These are phyloP conservation scores for Trichoderma sp. DNA, from an alignment of 2,329 filamentous ascomycete genomes.

Conservation along the genomic window DNA sequence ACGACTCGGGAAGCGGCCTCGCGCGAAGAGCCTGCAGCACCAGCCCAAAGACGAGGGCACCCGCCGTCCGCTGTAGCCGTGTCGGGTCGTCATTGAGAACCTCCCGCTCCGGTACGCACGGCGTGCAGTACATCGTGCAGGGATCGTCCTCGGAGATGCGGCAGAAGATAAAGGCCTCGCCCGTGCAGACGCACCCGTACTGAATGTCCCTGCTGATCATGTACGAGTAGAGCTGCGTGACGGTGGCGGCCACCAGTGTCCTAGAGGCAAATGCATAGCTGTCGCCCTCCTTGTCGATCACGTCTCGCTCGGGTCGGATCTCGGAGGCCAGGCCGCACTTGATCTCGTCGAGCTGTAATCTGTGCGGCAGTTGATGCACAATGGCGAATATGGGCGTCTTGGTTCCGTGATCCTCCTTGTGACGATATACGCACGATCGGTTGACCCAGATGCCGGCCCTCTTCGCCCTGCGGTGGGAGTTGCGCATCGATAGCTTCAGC, in stretches of 20 bases:
- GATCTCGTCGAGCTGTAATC: conserved; percentile 41
- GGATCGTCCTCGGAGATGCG: conserved; percentile 39
- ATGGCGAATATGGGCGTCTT: conserved; percentile 38
- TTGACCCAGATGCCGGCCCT: conserved; percentile 38
- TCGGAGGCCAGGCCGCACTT: conserved; percentile 39
- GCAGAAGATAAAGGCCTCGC: conserved; percentile 42
- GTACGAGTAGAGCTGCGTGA: conserved; percentile 47
- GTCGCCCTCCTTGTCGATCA: conserved; percentile 40
- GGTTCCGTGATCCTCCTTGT: conserved; percentile 11
- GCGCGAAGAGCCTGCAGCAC: conserved; percentile 40
- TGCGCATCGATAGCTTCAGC: conserved; percentile 14
- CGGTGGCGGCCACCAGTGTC: conserved; percentile 41
- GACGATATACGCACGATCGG: conserved; percentile 37
- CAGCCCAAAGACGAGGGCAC: conserved; percentile 46
- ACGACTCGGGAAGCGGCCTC: conserved; percentile 36
- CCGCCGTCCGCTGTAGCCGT: conserved; percentile 43
- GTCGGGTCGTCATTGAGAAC: conserved; percentile 40
- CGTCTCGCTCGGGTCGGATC: conserved; percentile 40
- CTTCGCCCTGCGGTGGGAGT: conserved; percentile 15
- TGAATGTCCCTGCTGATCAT: conserved; percentile 42
- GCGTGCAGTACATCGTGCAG: conserved; percentile 39
- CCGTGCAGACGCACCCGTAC: conserved; percentile 43
- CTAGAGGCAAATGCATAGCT: conserved; percentile 37
- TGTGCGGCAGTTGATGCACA: conserved; percentile 46
- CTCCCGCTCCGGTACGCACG: conserved; percentile 42